Percentiles rank a stretch among this genome's conserved stretches.
Conservation (phyloP, 208 protist species). For the Naegleria fowleri region DNA sequence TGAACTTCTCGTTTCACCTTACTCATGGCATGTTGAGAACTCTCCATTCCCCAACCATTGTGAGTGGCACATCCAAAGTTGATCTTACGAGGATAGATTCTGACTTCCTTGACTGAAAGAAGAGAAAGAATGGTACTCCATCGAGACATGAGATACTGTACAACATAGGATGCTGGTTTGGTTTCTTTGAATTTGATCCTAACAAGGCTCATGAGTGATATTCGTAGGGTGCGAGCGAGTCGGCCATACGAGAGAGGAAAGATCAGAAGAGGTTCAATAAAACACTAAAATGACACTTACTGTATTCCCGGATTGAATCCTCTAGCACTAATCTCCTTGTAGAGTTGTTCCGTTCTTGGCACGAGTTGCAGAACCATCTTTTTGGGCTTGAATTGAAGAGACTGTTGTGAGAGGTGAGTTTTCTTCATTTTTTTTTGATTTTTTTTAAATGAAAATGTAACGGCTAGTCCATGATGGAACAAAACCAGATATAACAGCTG, state of each 20-base stretch:
- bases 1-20: background rate
- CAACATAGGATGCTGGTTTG: background rate
- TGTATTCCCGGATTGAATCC: background rate
- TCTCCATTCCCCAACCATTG: background rate
- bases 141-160: background rate
- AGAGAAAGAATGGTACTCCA: background rate
- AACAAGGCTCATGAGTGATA: background rate
- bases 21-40: background rate
- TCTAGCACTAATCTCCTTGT: background rate
- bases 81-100: background rate
- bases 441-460: background rate
- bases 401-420: background rate
- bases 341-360: background rate
- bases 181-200: background rate
- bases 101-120: background rate
- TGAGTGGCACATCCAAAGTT: background rate
- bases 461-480: too few species aligned
- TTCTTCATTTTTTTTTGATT: background rate
- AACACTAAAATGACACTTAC: too few species aligned
- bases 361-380: background rate
- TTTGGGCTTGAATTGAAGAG: background rate
- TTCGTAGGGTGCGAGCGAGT: too few species aligned
- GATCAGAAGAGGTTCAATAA: too few species aligned
- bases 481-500: too few species aligned
- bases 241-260: too few species aligned